phyloP scores from a whole-genome alignment of 2,329 filamentous ascomycete genomes.

The Aureobasidium sp. region DNA sequence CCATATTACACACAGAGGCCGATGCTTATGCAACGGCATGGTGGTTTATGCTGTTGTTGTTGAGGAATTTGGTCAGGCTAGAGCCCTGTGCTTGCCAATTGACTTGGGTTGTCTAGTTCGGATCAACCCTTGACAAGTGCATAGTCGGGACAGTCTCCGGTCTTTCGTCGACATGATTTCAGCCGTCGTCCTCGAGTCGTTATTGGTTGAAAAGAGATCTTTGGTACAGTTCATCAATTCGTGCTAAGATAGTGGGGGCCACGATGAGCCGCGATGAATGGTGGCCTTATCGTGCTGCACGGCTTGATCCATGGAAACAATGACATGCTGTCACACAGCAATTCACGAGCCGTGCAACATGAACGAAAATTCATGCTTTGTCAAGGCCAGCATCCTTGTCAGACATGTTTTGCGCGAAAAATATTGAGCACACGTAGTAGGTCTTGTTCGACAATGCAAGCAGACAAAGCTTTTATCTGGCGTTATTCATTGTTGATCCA shows the following conservation, averaged over 20 bases:
- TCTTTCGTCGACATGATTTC: not conserved
- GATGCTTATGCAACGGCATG: not conserved
- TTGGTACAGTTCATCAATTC: not conserved
- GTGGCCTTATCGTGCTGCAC: not conserved
- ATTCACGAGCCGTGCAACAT: not conserved
- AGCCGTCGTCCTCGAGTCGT: not conserved
- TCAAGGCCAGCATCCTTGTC: not conserved
- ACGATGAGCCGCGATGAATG: not conserved
- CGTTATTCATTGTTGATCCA: not conserved
- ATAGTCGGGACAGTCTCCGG: not conserved
- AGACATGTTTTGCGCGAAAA: not conserved
- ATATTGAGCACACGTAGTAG: too few relatives aligned
- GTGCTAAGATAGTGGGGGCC: not conserved
- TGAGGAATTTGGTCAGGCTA: not conserved
- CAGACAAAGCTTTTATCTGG: not conserved
- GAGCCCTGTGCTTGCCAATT: not conserved
- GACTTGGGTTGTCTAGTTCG: not conserved
- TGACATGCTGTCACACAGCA: constrained; percentile 3
- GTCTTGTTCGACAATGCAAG: not conserved
- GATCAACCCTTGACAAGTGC: too few relatives aligned
- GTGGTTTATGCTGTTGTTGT: constrained; percentile 1
- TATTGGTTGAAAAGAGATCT: not conserved
- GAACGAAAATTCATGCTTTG: not conserved
- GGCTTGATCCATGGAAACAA: not conserved
- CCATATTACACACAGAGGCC: not conserved